Base-by-base conservation (phyloP, 768 basidiomycete genomes). In the Phlegmacium glaucopus region DNA sequence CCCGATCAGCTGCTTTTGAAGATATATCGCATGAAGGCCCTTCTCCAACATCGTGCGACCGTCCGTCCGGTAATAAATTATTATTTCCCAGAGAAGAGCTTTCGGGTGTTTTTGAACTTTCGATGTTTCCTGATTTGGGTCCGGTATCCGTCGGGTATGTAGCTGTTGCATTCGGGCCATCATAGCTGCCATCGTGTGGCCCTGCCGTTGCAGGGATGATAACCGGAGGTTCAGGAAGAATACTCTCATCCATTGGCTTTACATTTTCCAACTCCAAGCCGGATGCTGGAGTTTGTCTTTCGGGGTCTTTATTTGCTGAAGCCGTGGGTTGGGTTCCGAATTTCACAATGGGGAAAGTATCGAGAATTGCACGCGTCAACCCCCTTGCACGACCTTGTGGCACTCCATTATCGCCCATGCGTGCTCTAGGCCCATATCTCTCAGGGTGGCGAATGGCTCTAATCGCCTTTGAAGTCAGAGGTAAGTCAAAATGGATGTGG, bases 311-410 rank as follows among this genome's bases (percentile, higher is more conserved):
- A 12, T 43, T 47, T 3, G 32, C n/a, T n/a, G n/a, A n/a, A n/a
- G n/a, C 44, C 26, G 41, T 30, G 25, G 42, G 43, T 25, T 45
- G 59, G 4, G 52, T 36, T 18, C 82, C 81, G 57, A 94, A 98
- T 63, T 93, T 92, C 67, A 95, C 85, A 52, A 96, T 70, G 4
- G 94, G 94, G 70, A 98, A 98, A 3, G 94, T 96, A 56, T 98
- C 94, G 45, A 98, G 72, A 48, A 98, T 94, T 15, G 95, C 95
- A 15, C 90, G 83, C 1, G 90, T 88, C 42, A 98, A 75, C 6
- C 94, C 94, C n/a, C 80, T 72, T 0, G 91, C 87, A 4, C 90
- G 81, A 42, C 82, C 85, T 59, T 85, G 85, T 7, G 59, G 59
- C 30, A 74, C 72, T 9, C 69, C 71, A 16, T 69, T 71, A 18